Evolutionary conservation across 164 flowering plant genomes (phyloP).

Genomic region (Echeveria elegans): DNA sequence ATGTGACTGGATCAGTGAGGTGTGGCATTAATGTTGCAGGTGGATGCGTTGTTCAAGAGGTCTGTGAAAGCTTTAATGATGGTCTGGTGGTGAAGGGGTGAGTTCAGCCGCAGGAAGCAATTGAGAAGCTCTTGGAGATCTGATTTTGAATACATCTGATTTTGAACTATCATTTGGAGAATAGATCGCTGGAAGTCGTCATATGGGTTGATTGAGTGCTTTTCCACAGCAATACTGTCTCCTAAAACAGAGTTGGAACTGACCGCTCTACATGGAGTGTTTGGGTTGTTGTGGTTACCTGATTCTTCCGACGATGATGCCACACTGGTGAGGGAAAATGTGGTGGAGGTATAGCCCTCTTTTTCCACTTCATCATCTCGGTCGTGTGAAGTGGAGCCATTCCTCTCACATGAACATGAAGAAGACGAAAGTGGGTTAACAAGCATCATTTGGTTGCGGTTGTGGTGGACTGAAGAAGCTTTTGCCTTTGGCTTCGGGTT

Average conservation of each 20-base stretch:
- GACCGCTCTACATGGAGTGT: neutral
- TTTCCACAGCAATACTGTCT: slow-evolving; percentile 1
- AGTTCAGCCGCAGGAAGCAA: slow-evolving; percentile 6
- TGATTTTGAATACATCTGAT: neutral
- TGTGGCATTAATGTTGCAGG: neutral
- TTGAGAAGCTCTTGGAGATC: slow-evolving; percentile 10
- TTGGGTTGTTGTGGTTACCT: neutral
- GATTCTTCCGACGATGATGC: slow-evolving; percentile 5
- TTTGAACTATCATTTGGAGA: slow-evolving; percentile 8
- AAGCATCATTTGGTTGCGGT: neutral
- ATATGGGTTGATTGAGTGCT: neutral
- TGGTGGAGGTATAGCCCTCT: slow-evolving; percentile 1
- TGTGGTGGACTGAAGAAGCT: neutral
- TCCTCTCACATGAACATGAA: neutral
- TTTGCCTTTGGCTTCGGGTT: neutral
- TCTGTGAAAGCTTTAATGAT: slow-evolving; percentile 8
- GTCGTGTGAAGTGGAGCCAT: neutral
- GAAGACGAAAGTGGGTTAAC: neutral
- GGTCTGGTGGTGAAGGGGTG: neutral
- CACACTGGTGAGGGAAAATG: slow-evolving; percentile 1
- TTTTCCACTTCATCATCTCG: neutral
- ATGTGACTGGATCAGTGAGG: neutral
- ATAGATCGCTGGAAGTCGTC: slow-evolving; percentile 7
- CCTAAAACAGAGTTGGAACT: neutral
- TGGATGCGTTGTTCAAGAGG: neutral